A percentile compares a stretch with the other conserved stretches of the same genome.
These are phyloP conservation scores for Ascomycota sp. DNA, from an alignment of 2,329 filamentous ascomycete species.

Conservation along the genomic window DNA sequence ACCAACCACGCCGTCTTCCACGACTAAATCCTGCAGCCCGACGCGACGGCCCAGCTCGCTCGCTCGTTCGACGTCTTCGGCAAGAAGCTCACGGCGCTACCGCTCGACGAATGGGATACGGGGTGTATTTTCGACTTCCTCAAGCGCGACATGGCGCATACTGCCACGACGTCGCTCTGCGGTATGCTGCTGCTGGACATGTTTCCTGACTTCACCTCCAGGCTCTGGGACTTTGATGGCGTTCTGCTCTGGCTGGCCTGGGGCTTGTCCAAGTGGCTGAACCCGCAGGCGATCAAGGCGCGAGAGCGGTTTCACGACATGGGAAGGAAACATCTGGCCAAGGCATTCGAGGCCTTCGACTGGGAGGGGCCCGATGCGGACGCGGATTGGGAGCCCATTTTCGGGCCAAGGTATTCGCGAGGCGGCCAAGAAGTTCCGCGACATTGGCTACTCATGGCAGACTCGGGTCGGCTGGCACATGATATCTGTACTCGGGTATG, in stretches of 20 bases:
- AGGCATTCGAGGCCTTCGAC: neutral
- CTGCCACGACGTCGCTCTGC: neutral
- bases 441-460: neutral
- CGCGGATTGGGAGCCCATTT: neutral
- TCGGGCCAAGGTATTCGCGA: neutral
- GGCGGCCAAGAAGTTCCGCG: neutral
- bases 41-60: neutral
- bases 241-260: neutral
- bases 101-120: neutral
- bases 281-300: neutral
- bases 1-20: neutral
- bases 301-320: neutral
- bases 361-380: neutral
- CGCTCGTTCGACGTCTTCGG: neutral
- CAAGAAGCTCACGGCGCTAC: neutral
- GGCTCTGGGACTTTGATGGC: neutral
- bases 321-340: neutral
- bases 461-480: neutral
- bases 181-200: neutral
- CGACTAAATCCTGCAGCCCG: neutral
- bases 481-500: neutral
- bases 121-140: neutral
- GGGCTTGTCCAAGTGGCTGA: neutral
- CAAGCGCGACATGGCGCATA: neutral
- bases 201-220: neutral